Conservation (phyloP, 139 green algal species). For the Coccomyxa sp. region DNA sequence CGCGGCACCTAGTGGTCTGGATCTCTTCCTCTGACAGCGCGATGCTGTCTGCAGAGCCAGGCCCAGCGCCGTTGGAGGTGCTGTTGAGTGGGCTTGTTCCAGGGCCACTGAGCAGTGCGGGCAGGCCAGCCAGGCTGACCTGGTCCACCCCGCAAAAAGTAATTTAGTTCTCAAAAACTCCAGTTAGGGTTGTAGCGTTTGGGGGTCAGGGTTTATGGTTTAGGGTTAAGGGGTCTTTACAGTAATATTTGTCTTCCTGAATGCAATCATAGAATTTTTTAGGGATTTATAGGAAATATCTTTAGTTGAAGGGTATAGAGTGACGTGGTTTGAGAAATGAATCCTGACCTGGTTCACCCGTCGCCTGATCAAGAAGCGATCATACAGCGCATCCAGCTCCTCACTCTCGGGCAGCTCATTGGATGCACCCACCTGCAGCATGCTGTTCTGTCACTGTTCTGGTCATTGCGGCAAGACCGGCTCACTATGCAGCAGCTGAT, state of each 20-base stretch:
- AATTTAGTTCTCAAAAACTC: no score
- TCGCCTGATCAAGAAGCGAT: constrained; percentile 83
- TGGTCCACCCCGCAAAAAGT: neutral
- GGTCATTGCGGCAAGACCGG: no score
- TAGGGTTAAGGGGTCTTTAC: no score
- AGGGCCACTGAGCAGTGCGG: neutral
- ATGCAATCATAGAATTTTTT: no score
- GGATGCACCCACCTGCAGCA: constrained; percentile 66
- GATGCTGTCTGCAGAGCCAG: neutral
- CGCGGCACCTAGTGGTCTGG: constrained; percentile 23
- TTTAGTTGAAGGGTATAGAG: neutral
- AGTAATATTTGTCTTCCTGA: no score
- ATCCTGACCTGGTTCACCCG: constrained; percentile 51
- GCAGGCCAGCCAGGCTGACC: neutral
- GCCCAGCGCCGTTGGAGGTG: neutral
- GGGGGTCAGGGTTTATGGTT: no score
- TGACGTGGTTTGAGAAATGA: neutral
- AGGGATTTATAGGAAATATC: no score
- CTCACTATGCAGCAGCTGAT: no score
- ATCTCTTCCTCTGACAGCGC: constrained; percentile 46
- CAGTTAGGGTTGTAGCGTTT: no score
- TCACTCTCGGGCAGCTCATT: constrained; percentile 90
- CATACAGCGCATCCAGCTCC: constrained; percentile 92
- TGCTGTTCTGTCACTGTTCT: neutral
- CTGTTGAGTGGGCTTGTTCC: neutral